Evolutionary conservation across 2,329 filamentous ascomycete genomes (phyloP), one percentile per base, ranked within the genome.

Genomic region (Biscogniauxia sp.): DNA sequence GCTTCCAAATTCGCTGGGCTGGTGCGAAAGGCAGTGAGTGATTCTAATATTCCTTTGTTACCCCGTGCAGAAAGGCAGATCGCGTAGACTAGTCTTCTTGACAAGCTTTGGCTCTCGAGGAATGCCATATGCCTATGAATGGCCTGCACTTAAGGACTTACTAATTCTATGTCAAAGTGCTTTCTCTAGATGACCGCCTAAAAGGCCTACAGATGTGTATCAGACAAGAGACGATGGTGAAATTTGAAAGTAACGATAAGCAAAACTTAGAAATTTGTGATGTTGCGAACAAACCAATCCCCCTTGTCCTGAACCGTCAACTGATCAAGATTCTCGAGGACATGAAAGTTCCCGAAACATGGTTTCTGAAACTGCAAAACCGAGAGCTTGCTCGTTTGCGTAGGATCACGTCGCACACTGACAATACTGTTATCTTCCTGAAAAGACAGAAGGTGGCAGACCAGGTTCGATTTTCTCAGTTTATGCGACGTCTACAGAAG

Each of bases 261-360:
- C 72, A 71, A 4, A 82, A 88, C 55, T 78, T 94, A 1, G 90
- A 89, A 61, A 91, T 93, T 52, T 93, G 90, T 69, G 89, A 89
- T 53, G 82, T 85, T 51, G 87, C 86, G 0, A 86, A 85, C 45
- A 85, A 82, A 55, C 88, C 90, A 0, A 80, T 94, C 6, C 84
- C 84, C 0, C 80, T 93, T 66, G 84, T 87, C 19, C 81, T 96
- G 1, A 96, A 96, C 69, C 86, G 89, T 0, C 91, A 91, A 65
- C 80, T 93, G 62, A 92, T 96, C 76, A 96, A 96, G 72, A 92
- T 96, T 5, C 74, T 96, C 0, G 92, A 96, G 69, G 92, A 96
- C 65, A 86, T 94, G 73, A 82, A 83, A 0, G 86, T 90, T 0
- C 71, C 79, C 0, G 69, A 77, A 1, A 59, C 74, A 0, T 88